Conservation (phyloP, 805 yeast genomes). For the Candida cerambycidarum region DNA sequence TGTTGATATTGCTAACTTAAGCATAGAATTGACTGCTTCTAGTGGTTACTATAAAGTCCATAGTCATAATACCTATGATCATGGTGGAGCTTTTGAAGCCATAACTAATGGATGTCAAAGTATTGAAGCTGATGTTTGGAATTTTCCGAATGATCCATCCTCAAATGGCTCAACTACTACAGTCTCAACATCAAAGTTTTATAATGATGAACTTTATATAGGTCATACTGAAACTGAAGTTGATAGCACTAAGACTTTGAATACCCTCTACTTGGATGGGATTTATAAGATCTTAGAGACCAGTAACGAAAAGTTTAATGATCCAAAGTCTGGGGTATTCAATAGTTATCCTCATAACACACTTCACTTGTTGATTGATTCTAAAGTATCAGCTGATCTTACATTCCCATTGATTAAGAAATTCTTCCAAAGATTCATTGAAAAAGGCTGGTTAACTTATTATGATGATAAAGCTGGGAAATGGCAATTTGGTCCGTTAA, state of each 20-base stretch:
- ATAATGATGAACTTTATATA: constrained; percentile 47
- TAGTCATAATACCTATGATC: constrained; percentile 8
- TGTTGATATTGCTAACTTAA: constrained; percentile 2
- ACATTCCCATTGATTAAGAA: constrained; percentile 48
- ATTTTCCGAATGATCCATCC: not conserved
- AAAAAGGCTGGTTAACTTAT: constrained; percentile 50
- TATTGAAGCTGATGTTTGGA: constrained; percentile 68
- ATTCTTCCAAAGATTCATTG: constrained; percentile 49
- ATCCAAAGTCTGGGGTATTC: constrained; percentile 30
- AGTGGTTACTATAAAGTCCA: constrained; percentile 2
- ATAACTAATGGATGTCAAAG: constrained; percentile 55
- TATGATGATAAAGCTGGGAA: constrained; percentile 36
- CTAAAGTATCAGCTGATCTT: constrained; percentile 50
- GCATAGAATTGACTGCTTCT: constrained; percentile 2
- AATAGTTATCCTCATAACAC: constrained; percentile 49
- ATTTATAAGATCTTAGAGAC: constrained; percentile 47
- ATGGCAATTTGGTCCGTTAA: constrained; percentile 52
- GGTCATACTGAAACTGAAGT: constrained; percentile 58
- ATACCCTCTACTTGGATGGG: constrained; percentile 52
- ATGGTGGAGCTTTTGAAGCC: constrained; percentile 29
- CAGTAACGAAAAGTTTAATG: constrained; percentile 37
- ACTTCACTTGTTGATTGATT: constrained; percentile 60
- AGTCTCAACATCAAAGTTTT: constrained; percentile 21
- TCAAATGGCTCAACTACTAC: constrained; percentile 27
- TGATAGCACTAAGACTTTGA: constrained; percentile 46